Percentiles rank a stretch among this genome's conserved stretches.
These are phyloP conservation scores for Phoma sp. DNA, from an alignment of 2,329 filamentous ascomycete species.

Conservation along the genomic window DNA sequence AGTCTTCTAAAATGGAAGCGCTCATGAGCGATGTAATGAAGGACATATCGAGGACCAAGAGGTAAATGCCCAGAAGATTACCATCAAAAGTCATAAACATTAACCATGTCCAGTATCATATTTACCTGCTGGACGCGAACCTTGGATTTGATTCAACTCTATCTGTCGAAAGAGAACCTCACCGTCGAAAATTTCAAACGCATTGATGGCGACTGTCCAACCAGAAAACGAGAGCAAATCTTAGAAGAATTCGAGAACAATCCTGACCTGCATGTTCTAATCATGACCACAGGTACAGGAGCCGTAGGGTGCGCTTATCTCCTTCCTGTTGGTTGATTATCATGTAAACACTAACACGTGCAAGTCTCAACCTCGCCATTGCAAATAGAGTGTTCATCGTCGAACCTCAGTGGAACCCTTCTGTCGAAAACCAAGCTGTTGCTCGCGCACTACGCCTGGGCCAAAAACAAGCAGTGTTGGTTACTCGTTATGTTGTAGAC, in stretches of 20 bases:
- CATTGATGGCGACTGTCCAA: constrained; percentile 56
- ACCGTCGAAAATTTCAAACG: constrained; percentile 37
- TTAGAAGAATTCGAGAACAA: constrained; percentile 50
- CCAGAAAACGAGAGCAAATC: constrained; percentile 47
- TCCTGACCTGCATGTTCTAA: constrained; percentile 47
- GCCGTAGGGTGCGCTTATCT: constrained; percentile 54
- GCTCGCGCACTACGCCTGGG: constrained; percentile 58
- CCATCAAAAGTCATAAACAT: too few relatives aligned
- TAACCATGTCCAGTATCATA: constrained; percentile 31
- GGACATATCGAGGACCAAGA: constrained; percentile 38
- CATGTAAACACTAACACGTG: background rate
- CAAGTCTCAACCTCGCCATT: constrained; percentile 57
- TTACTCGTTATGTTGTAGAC: constrained; percentile 57
- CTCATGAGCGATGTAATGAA: constrained; percentile 43
- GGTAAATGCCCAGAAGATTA: constrained; percentile 18
- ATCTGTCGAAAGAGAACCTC: constrained; percentile 17
- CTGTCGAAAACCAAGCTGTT: constrained; percentile 61
- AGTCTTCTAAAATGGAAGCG: constrained; percentile 46
- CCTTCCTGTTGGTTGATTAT: background rate
- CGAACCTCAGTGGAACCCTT: constrained; percentile 64
- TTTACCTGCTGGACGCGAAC: constrained; percentile 44
- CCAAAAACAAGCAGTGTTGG: constrained; percentile 53
- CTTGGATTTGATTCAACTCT: constrained; percentile 31
- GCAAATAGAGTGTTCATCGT: constrained; percentile 61
- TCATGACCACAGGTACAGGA: constrained; percentile 63